These are phyloP conservation scores for Incumbomyces delicatus DNA, from an alignment of 2,329 filamentous ascomycete genomes.

Conservation along the genomic window DNA sequence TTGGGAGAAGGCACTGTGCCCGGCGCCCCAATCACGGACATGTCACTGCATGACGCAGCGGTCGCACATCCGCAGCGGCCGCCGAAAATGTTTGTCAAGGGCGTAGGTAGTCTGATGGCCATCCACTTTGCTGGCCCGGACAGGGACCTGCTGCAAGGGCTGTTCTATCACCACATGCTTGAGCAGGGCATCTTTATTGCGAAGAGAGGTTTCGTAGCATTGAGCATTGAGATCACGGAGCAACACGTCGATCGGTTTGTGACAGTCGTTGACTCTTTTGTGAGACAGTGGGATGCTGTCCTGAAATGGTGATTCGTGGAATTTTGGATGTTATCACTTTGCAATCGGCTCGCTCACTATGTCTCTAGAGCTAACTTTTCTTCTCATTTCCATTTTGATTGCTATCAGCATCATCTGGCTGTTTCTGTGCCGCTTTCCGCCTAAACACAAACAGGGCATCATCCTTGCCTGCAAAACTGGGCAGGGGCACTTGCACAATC, in stretches of 20 bases:
- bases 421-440: neutral
- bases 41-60: neutral
- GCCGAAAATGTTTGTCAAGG: constrained; percentile 24
- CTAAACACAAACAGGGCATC: constrained; percentile 61
- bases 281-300: constrained; percentile 7
- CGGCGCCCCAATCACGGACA: constrained; percentile 7
- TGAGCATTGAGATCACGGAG: constrained; percentile 23
- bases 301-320: constrained; percentile 10
- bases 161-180: constrained; percentile 26
- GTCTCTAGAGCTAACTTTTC: too few relatives aligned
- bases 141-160: constrained; percentile 15
- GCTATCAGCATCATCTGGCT: too few relatives aligned
- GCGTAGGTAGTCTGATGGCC: constrained; percentile 24
- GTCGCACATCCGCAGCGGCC: constrained; percentile 12
- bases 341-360: too few relatives aligned
- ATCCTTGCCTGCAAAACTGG: constrained; percentile 68
- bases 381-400: too few relatives aligned
- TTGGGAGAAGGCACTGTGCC: constrained; percentile 7
- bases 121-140: constrained; percentile 22
- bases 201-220: constrained; percentile 24
- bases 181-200: constrained; percentile 23
- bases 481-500: constrained; percentile 55
- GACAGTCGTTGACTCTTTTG: constrained; percentile 13
- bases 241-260: constrained; percentile 17
- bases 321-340: too few relatives aligned